Percentiles rank a stretch among this genome's conserved stretches.
Evolutionary conservation across 352 stramenopile species (phyloP).

Genomic region (Pythium dissotocum): DNA sequence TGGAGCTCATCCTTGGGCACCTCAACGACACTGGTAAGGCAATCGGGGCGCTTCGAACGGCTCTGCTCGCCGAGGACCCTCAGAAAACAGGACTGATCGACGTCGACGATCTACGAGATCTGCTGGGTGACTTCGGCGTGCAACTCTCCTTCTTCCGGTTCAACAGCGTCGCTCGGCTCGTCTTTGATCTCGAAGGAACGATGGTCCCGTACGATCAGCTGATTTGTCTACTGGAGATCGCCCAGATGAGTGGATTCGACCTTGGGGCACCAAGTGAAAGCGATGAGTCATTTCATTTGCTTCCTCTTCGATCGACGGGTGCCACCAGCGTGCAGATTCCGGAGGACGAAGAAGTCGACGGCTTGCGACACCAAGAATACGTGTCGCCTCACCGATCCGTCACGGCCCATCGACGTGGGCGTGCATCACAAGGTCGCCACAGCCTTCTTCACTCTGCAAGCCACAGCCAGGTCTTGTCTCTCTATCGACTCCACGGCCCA

Average conservation of each 20-base stretch:
- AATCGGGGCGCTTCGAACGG: conserved; percentile 38
- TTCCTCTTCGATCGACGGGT: neutral
- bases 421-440: neutral
- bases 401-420: neutral
- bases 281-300: neutral
- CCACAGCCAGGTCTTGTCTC: neutral
- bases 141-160: conserved; percentile 55
- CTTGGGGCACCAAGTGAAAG: neutral
- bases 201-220: conserved; percentile 47
- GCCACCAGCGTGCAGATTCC: neutral
- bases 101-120: conserved; percentile 39
- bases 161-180: conserved; percentile 53
- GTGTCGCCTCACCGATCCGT: neutral
- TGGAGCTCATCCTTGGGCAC: conserved; percentile 30
- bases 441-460: neutral
- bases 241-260: neutral
- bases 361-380: neutral
- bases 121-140: conserved; percentile 47
- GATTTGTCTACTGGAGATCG: neutral
- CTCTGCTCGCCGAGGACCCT: conserved; percentile 33
- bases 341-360: neutral
- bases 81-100: conserved; percentile 39
- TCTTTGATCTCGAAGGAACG: conserved; percentile 45
- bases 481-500: neutral
- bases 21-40: conserved; percentile 34